These are phyloP conservation scores for Monilinia fructicola DNA, from an alignment of 2,329 filamentous ascomycete species.

Conservation along the genomic window DNA sequence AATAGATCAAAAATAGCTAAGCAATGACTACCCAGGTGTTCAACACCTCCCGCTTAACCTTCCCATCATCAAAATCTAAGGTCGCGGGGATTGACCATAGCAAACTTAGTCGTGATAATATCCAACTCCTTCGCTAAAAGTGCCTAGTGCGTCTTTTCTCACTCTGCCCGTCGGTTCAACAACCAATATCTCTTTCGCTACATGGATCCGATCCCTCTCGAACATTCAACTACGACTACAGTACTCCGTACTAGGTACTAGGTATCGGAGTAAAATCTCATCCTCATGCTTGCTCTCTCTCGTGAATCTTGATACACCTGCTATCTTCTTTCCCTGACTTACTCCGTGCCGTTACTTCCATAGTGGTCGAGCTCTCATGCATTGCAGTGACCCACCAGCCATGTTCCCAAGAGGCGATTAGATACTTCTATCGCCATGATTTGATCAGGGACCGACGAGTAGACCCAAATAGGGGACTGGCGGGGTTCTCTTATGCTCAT, in stretches of 20 bases:
- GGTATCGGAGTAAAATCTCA: neutral
- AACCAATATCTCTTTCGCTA: neutral
- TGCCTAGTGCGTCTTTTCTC: too few species aligned
- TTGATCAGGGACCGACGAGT: too few species aligned
- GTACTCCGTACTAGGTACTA: too few species aligned
- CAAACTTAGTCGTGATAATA: too few species aligned
- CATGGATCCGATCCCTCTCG: slow-evolving; percentile 9
- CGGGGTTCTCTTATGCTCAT: neutral
- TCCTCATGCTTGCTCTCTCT: too few species aligned
- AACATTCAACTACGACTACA: neutral
- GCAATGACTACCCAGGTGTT: too few species aligned
- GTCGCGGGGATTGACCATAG: neutral
- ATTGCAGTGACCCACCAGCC: slow-evolving; percentile 10
- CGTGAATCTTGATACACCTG: neutral
- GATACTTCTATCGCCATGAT: too few species aligned
- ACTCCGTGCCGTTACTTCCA: slow-evolving; percentile 7
- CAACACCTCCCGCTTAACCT: too few species aligned
- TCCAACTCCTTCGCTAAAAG: too few species aligned
- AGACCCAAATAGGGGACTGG: too few species aligned
- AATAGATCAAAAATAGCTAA: too few species aligned
- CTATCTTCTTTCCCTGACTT: neutral
- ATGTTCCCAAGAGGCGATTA: neutral
- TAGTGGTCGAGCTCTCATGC: neutral
- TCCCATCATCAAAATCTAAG: neutral
- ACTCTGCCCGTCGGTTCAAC: neutral